Percentiles rank a stretch among this genome's conserved stretches.
phyloP scores from a whole-genome alignment of 78 protist species.

The Chrysochromulina parva region DNA sequence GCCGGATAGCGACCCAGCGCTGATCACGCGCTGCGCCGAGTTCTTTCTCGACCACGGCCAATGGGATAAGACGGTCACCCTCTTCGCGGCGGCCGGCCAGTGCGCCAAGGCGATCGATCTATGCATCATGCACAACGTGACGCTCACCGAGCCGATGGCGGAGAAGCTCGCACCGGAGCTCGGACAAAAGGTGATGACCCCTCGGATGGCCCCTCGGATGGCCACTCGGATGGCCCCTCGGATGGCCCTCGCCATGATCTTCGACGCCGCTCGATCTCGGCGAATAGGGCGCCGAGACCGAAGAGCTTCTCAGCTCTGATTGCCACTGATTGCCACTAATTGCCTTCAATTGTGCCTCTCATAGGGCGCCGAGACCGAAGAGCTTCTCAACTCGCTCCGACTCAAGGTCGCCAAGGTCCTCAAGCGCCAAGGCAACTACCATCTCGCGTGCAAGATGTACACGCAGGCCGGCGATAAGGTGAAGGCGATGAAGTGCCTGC shows the following conservation, averaged over 20 bases:
- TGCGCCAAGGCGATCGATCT: conserved; percentile 36
- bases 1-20: conserved; percentile 53
- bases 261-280: not conserved
- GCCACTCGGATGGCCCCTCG: no score
- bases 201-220: not conserved
- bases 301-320: no score
- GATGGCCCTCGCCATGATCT: no score
- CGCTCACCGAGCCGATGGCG: conserved; percentile 64
- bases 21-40: conserved; percentile 41
- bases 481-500: conserved; percentile 73
- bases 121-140: conserved; percentile 49
- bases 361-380: not conserved
- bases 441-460: conserved; percentile 69
- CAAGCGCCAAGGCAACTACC: conserved; percentile 59
- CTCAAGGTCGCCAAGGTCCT: conserved; percentile 39
- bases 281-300: not conserved
- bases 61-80: conserved; percentile 61
- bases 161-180: conserved; percentile 44
- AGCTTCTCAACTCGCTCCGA: not conserved
- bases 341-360: no score
- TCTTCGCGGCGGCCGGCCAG: conserved; percentile 26
- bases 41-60: conserved; percentile 62
- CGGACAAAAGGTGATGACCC: not conserved
- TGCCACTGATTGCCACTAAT: no score
- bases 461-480: conserved; percentile 69